Base-by-base conservation (phyloP, 306 rosid species). In the Senna siamea region DNA sequence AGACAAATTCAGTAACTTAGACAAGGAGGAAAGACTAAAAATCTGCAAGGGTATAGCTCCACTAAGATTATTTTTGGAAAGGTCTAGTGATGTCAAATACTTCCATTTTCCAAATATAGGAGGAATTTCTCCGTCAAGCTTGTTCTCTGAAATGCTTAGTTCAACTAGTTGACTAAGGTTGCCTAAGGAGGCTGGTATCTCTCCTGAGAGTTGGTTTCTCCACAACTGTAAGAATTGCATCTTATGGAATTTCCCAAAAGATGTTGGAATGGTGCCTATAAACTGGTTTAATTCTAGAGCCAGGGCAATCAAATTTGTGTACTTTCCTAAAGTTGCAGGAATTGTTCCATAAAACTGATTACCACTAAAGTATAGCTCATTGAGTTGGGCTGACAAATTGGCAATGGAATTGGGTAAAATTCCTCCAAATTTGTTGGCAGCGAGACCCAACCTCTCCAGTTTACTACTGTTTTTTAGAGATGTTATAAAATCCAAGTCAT, bases 11-110 rank as follows among this genome's bases (percentile, higher is more conserved):
- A 59, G 46, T 28, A n/a, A 14, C 0, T 3, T 32, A 12, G 66
- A 32, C 46, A 59, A 59, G 6, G 46, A 34, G 13, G 66, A n/a
- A n/a, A 34, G 22, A 34, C 11, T 9, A 15, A 34, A 58, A 59
- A 34, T 6, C 14, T 59, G 46, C 13, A 4, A 1, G 54, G 76
- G 76, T 2, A 55, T 70, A 15, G 37, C 18, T 20, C 75, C 75
- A 38, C 5, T 6, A 5, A 38, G 1, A 1, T 37, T 38, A 18
- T 71, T 71, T 37, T 40, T 15, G 22, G 76, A 7, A 40, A 71
- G 9, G 43, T 56, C 43, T 23, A 55, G 15, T 1, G 0, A 19
- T 9, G 1, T 2, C 14, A 70, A 11, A 38, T 4, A 19, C 40
- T 54, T 1, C 51, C 32, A 19, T 12, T 55, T 70, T 7, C 17